These are phyloP conservation scores for Claviceps sp. DNA, from an alignment of 2,329 filamentous ascomycete genomes.

Conservation along the genomic window DNA sequence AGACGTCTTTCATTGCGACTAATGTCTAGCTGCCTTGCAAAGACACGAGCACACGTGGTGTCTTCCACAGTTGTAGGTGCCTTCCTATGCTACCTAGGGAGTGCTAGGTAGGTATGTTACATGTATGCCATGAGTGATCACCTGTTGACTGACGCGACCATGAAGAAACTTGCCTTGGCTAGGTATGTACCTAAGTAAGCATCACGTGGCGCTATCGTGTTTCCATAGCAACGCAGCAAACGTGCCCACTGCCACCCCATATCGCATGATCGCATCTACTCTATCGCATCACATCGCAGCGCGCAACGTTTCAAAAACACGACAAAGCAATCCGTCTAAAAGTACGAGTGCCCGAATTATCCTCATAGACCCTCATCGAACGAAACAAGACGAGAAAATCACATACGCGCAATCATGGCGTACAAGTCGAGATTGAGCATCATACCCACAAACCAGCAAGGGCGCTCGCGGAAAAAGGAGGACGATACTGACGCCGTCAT, in stretches of 20 bases:
- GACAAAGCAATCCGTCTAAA: background rate
- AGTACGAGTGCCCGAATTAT: background rate
- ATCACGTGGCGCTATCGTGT: slow-evolving; percentile 1
- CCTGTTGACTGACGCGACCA: background rate
- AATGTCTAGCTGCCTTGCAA: no score
- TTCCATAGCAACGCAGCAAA: slow-evolving; percentile 7
- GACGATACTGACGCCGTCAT: slow-evolving; percentile 47
- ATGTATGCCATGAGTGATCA: background rate
- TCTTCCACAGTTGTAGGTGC: no score
- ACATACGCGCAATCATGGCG: slow-evolving; percentile 29
- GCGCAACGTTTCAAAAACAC: background rate
- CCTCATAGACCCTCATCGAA: background rate
- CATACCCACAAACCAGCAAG: slow-evolving; percentile 37
- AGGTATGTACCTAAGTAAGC: no score
- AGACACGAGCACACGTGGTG: no score
- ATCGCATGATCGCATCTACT: no score
- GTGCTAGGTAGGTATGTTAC: no score
- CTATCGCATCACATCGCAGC: background rate
- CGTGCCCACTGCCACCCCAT: background rate
- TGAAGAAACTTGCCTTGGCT: background rate
- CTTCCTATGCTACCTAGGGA: no score
- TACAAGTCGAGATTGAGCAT: slow-evolving; percentile 50
- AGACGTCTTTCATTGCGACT: no score
- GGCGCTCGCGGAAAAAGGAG: slow-evolving; percentile 43
- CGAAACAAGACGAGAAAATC: background rate